These are phyloP conservation scores for Vaccinium corymbosum DNA, from an alignment of 148 eudicot species.

Conservation along the genomic window DNA sequence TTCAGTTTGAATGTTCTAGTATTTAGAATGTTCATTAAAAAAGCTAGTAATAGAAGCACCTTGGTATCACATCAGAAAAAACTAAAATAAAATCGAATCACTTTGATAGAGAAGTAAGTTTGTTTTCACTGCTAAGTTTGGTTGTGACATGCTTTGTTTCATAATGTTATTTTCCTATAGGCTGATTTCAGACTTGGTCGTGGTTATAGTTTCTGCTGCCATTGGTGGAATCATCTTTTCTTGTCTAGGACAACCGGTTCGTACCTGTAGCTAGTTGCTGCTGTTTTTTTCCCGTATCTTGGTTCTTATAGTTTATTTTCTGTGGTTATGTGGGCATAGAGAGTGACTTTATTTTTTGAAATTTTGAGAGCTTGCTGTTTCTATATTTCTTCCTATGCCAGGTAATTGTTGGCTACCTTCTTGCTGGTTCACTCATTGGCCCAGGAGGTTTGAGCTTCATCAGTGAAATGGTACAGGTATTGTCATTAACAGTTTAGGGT, in stretches of 20 bases:
- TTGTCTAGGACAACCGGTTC: slow-evolving; percentile 94
- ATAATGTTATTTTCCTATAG: slow-evolving; percentile 36
- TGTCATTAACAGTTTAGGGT: background rate
- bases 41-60: background rate
- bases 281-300: background rate
- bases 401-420: slow-evolving; percentile 98
- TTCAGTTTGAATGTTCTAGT: background rate
- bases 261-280: slow-evolving; percentile 20
- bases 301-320: background rate
- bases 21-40: background rate
- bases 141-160: slow-evolving; percentile 9
- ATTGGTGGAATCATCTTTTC: slow-evolving; percentile 92
- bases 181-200: slow-evolving; percentile 92
- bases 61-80: too few relatives aligned
- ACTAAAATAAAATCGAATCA: background rate
- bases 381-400: slow-evolving; percentile 27
- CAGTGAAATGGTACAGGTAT: slow-evolving; percentile 98
- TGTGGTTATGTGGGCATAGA: background rate
- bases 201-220: slow-evolving; percentile 95
- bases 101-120: background rate
- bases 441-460: slow-evolving; percentile 92
- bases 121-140: background rate
- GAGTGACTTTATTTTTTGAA: background rate
- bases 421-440: slow-evolving; percentile 93
- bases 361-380: background rate